A percentile compares a stretch with the other conserved stretches of the same genome.
Evolutionary conservation across 345 rosid genomes (phyloP).

Genomic region (Erysimum cheiranthoides): DNA sequence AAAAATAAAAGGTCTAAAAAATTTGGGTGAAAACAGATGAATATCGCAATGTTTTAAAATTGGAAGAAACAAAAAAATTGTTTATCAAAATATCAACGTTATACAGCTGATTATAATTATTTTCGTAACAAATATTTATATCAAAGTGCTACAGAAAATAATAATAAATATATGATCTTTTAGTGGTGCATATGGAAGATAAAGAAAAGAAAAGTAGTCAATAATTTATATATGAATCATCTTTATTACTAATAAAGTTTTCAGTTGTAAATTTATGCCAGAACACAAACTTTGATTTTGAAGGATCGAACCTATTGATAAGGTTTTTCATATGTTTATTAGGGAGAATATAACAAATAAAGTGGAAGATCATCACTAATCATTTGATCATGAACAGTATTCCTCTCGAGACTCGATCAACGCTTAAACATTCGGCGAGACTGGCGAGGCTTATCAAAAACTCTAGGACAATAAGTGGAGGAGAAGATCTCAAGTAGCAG

Average conservation of each 20-base stretch:
- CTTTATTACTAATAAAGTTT: not conserved
- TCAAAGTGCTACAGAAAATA: too few relatives aligned
- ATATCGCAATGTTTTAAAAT: not conserved
- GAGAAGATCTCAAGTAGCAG: slow-evolving; percentile 65
- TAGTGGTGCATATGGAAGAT: not conserved
- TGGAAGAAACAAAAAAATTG: not conserved
- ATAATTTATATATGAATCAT: not conserved
- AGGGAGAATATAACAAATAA: not conserved
- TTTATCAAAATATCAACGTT: not conserved
- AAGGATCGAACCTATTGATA: not conserved
- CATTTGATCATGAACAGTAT: not conserved
- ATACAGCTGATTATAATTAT: not conserved
- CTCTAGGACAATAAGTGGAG: slow-evolving; percentile 65
- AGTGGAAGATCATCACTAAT: not conserved
- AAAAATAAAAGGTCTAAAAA: not conserved
- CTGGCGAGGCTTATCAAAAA: slow-evolving; percentile 59
- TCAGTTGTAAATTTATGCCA: not conserved
- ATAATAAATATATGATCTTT: not conserved
- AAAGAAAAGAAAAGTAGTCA: not conserved
- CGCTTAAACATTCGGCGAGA: slow-evolving; percentile 15
- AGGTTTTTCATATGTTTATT: not conserved
- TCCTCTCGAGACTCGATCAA: not conserved
- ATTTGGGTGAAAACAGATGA: not conserved
- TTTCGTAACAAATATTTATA: not conserved
- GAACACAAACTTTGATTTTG: not conserved